Evolutionary conservation across 139 green algal genomes (phyloP), one percentile per base, ranked within the genome.

Genomic region (Zygnema circumcarinatum): DNA sequence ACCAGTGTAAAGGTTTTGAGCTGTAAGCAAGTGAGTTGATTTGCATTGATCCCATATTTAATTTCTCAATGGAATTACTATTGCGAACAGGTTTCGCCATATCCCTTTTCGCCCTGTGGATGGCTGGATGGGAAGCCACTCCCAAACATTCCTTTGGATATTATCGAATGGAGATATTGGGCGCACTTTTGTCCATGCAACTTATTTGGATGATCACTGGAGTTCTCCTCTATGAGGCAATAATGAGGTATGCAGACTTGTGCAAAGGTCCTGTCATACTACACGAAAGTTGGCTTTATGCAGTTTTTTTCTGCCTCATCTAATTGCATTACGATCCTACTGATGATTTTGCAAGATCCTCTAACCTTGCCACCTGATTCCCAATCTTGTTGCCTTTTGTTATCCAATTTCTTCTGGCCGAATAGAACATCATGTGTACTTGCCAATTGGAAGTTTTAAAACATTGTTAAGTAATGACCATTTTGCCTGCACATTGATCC

Each of bases 101-200:
- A 11, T 95, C 95, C 7, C 86, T 97, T 56, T 94, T 96, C 87
- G 95, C 95, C 25, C 84, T 93, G 75, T 92, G 89, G 89, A 92
- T 92, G 69, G 88, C 79, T 29, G 38, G 38, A 7, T 87, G 92
- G 89, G 62, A 90, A 76, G 87, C 88, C 2, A 93, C 81, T 53
- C 75, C 84, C 40, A 36, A 76, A 22, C 94, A 95, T 88, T 94
- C 89, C 11, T 98, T 94, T 78, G 96, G 96, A n/a, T 98, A 97
- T 89, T 95, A 98, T 88, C 91, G 96, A 0, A 93, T 96, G 20
- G 96, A 98, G 90, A 96, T 98, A 76, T 90, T 98, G 52, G 96
- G 95, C 1, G 96, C 96, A 22, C 92, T 98, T 36, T 89, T 94
- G 0, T 97, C 94, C 0, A 92, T 98, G 25, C 91, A 98, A 29